Conservation (phyloP, 352 stramenopile species). For the Phytophthora syringae region DNA sequence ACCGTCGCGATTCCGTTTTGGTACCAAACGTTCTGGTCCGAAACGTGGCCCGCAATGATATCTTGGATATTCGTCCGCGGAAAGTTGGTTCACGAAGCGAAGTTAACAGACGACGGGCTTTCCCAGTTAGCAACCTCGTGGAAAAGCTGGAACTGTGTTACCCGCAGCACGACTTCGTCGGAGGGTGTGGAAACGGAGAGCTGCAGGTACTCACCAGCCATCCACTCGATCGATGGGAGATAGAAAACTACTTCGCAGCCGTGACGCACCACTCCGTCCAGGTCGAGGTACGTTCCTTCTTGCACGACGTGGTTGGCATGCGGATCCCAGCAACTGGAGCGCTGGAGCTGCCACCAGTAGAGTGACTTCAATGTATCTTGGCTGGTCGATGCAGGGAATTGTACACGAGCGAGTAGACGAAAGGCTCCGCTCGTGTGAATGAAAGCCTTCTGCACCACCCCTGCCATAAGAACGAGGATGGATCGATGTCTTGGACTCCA, state of each 20-base stretch:
- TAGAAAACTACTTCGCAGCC: constrained; percentile 26
- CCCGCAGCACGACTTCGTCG: constrained; percentile 3
- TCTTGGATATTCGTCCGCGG: too few relatives aligned
- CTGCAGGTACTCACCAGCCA: constrained; percentile 35
- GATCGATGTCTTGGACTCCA: neutral
- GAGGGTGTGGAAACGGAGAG: constrained; percentile 15
- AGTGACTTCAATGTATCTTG: constrained; percentile 4
- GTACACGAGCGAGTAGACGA: constrained; percentile 21
- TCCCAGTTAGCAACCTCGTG: too few relatives aligned
- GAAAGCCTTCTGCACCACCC: constrained; percentile 25
- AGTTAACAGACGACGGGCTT: neutral
- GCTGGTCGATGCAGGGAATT: neutral
- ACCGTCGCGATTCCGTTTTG: constrained; percentile 19
- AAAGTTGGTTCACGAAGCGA: constrained; percentile 7
- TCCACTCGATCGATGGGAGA: constrained; percentile 30
- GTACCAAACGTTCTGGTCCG: too few relatives aligned
- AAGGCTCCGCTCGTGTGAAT: constrained; percentile 28
- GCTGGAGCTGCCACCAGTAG: constrained; percentile 27
- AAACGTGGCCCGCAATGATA: too few relatives aligned
- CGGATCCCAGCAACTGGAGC: constrained; percentile 28
- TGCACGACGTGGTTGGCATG: constrained; percentile 12
- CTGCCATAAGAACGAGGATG: constrained; percentile 19
- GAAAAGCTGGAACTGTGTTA: too few relatives aligned
- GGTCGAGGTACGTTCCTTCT: constrained; percentile 11
- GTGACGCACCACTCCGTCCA: constrained; percentile 25